Conservation (phyloP, 805 yeast genomes). For the Torulaspora delbrueckii region DNA sequence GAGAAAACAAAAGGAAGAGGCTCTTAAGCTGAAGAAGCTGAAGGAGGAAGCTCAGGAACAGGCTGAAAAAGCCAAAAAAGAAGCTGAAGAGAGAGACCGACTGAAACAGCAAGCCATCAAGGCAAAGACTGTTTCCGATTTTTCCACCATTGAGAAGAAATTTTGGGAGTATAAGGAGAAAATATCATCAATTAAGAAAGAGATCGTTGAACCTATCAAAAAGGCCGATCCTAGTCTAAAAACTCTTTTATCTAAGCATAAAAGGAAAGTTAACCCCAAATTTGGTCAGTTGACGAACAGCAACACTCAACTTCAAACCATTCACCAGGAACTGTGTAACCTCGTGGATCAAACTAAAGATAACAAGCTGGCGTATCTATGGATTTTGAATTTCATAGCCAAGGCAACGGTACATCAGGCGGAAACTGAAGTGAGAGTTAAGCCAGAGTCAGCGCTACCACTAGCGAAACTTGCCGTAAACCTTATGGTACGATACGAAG, state of each 20-base stretch:
- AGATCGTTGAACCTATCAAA: slow-evolving; percentile 53
- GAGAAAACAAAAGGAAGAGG: slow-evolving; percentile 14
- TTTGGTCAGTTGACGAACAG: slow-evolving; percentile 88
- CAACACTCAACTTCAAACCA: slow-evolving; percentile 48
- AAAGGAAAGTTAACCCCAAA: slow-evolving; percentile 77
- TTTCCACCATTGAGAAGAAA: slow-evolving; percentile 38
- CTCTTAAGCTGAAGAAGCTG: slow-evolving; percentile 14
- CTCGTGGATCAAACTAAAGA: slow-evolving; percentile 46
- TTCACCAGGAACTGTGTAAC: slow-evolving; percentile 47
- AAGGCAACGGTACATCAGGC: slow-evolving; percentile 88
- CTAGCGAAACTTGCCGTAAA: slow-evolving; percentile 60
- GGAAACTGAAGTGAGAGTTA: slow-evolving; percentile 82
- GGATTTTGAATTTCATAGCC: slow-evolving; percentile 78
- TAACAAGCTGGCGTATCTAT: slow-evolving; percentile 52
- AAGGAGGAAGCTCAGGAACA: slow-evolving; percentile 21
- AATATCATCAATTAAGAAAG: slow-evolving; percentile 53
- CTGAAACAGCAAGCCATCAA: slow-evolving; percentile 20
- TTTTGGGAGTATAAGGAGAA: slow-evolving; percentile 47
- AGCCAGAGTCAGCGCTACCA: slow-evolving; percentile 73
- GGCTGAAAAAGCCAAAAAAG: slow-evolving; percentile 16
- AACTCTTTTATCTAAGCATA: slow-evolving; percentile 51
- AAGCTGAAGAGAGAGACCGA: slow-evolving; percentile 12
- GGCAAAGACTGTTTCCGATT: slow-evolving; percentile 25
- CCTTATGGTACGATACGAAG: slow-evolving; percentile 47
- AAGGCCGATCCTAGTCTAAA: slow-evolving; percentile 47